phyloP scores from a whole-genome alignment of 805 yeast species.

The Lachancea nothofagi region DNA sequence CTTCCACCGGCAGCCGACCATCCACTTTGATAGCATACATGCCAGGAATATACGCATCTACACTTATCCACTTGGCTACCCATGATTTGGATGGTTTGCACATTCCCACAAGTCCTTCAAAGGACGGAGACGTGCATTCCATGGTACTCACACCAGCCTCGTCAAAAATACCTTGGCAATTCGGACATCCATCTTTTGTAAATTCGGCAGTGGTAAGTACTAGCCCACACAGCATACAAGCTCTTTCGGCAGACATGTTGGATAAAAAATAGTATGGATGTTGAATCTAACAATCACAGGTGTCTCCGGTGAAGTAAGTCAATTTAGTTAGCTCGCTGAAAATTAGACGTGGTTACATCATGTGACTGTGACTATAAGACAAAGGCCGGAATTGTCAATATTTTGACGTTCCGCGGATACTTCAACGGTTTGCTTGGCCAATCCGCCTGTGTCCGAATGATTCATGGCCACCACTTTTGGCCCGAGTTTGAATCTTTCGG shows the following conservation, averaged over 20 bases:
- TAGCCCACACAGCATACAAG: constrained; percentile 95
- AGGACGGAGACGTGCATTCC: constrained; percentile 93
- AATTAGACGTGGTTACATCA: no score
- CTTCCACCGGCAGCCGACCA: constrained; percentile 87
- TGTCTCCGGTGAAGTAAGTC: no score
- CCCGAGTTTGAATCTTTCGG: no score
- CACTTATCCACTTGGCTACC: constrained; percentile 95
- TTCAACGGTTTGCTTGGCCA: no score
- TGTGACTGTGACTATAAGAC: no score
- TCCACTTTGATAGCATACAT: constrained; percentile 89
- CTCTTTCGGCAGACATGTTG: constrained; percentile 54
- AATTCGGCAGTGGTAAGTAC: constrained; percentile 78
- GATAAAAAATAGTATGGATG: no score
- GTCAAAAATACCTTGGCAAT: constrained; percentile 85
- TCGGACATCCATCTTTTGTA: constrained; percentile 86
- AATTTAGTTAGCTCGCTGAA: no score
- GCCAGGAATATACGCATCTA: constrained; percentile 84
- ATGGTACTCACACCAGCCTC: constrained; percentile 79
- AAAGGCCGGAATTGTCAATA: no score
- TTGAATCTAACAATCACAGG: no score
- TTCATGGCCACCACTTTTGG: no score
- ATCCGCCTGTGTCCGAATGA: no score
- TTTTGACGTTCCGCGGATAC: no score
- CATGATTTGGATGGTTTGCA: constrained; percentile 82
- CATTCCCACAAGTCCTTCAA: constrained; percentile 90